Conservation (phyloP, 352 stramenopile species). For the Pythium grandisporangium region DNA sequence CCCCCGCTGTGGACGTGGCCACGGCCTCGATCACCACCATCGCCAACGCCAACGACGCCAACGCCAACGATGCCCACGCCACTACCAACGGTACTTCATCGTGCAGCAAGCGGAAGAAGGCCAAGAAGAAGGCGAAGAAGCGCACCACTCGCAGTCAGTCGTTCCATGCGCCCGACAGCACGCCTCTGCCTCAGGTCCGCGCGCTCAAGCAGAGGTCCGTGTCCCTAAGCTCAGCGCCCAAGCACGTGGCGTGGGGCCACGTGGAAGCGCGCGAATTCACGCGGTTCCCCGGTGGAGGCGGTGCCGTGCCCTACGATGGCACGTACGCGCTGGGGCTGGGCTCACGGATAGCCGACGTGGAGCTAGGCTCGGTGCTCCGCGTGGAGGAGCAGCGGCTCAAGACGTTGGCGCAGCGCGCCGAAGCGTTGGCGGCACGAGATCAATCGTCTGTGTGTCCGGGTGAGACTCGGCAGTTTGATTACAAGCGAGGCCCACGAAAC, state of each 20-base stretch:
- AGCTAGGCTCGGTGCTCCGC: constrained; percentile 62
- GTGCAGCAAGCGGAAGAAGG: constrained; percentile 24
- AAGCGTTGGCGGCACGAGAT: constrained; percentile 56
- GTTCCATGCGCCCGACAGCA: constrained; percentile 34
- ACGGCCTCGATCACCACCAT: background rate
- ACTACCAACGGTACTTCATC: constrained; percentile 1
- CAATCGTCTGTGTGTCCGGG: constrained; percentile 39
- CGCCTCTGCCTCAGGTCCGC: constrained; percentile 6
- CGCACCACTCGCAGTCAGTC: constrained; percentile 66
- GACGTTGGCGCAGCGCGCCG: constrained; percentile 40
- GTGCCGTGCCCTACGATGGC: constrained; percentile 70
- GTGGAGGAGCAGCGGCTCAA: constrained; percentile 43
- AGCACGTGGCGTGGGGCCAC: constrained; percentile 71
- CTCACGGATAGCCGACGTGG: constrained; percentile 40
- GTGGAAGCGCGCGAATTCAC: constrained; percentile 66
- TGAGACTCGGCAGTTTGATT: constrained; percentile 80
- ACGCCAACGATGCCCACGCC: background rate
- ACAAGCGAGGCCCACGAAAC: constrained; percentile 57
- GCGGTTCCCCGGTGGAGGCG: constrained; percentile 67
- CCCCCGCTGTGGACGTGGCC: no score
- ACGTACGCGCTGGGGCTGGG: constrained; percentile 76
- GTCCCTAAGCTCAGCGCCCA: constrained; percentile 48
- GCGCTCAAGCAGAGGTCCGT: constrained; percentile 54
- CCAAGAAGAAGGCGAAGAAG: constrained; percentile 66
- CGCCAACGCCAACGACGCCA: background rate